A percentile compares a stretch with the other conserved stretches of the same genome.
Evolutionary conservation across 2,329 filamentous ascomycete genomes (phyloP).

Genomic region (Didymella pomorum): DNA sequence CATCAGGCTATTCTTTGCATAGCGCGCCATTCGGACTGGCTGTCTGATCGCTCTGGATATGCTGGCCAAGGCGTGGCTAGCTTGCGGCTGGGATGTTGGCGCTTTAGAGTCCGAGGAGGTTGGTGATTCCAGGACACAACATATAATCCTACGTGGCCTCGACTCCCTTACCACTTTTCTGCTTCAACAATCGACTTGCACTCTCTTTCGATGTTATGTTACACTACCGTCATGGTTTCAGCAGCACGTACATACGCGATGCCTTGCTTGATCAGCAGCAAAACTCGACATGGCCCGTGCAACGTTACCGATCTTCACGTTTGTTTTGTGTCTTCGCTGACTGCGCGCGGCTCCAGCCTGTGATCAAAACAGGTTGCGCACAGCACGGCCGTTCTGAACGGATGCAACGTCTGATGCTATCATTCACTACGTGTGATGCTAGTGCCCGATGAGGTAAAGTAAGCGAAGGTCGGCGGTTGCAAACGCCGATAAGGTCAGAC

Average conservation of each 20-base stretch:
- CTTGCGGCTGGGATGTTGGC: slow-evolving; percentile 6
- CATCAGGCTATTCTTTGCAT: too few relatives aligned
- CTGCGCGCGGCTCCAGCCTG: not conserved
- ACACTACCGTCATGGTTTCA: too few relatives aligned
- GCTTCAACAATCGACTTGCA: not conserved
- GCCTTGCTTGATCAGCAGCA: not conserved
- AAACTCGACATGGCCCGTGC: slow-evolving; percentile 1
- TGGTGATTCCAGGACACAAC: not conserved
- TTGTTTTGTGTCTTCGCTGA: slow-evolving; percentile 3
- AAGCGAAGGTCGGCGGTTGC: slow-evolving; percentile 10
- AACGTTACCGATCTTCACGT: slow-evolving; percentile 6
- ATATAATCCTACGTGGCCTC: too few relatives aligned
- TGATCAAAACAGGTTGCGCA: slow-evolving; percentile 10
- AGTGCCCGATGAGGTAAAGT: not conserved
- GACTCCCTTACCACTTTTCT: too few relatives aligned
- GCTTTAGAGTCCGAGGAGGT: not conserved
- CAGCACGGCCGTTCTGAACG: not conserved
- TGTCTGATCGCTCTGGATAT: too few relatives aligned
- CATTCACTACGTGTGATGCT: slow-evolving; percentile 12
- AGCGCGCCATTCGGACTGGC: too few relatives aligned
- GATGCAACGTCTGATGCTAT: slow-evolving; percentile 6
- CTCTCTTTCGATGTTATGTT: too few relatives aligned
- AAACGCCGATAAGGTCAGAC: slow-evolving; percentile 15
- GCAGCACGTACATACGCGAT: too few relatives aligned
- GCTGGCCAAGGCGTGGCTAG: not conserved